phyloP scores from a whole-genome alignment of 495 filamentous ascomycete genomes.

The Massariosphaeria phaeospora region DNA sequence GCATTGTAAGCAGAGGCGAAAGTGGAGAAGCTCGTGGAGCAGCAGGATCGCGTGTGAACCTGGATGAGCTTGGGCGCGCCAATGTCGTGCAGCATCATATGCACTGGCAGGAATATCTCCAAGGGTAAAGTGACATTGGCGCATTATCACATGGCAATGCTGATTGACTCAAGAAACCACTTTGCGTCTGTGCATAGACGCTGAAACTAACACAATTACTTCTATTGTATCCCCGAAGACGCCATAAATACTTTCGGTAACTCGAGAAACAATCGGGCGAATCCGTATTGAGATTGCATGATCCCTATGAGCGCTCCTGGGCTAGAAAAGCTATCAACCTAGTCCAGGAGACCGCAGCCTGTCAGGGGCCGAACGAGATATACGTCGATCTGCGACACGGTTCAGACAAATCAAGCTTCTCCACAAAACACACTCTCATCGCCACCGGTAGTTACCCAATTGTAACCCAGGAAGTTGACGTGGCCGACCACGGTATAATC shows the following conservation, averaged over 20 bases:
- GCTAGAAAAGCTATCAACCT: conserved; percentile 53
- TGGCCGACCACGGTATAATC: conserved; percentile 55
- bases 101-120: no score
- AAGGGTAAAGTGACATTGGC: no score
- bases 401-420: conserved; percentile 44
- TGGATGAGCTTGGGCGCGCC: no score
- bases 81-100: no score
- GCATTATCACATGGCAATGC: no score
- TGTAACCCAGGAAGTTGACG: conserved; percentile 47
- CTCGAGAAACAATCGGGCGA: conserved; percentile 54
- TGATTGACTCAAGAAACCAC: no score
- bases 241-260: conserved; percentile 49
- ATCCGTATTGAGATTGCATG: conserved; percentile 49
- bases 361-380: conserved; percentile 49
- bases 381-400: conserved; percentile 50
- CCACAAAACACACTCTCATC: conserved; percentile 53
- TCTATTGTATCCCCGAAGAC: conserved; percentile 51
- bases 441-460: conserved; percentile 53
- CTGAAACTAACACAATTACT: conserved; percentile 51
- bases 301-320: conserved; percentile 57
- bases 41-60: no score
- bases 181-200: conserved; percentile 54
- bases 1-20: no score
- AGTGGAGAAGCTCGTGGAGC: no score
- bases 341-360: conserved; percentile 53